Evolutionary conservation across 2,329 filamentous ascomycete species (phyloP).

Genomic region (Tolypocladium album): DNA sequence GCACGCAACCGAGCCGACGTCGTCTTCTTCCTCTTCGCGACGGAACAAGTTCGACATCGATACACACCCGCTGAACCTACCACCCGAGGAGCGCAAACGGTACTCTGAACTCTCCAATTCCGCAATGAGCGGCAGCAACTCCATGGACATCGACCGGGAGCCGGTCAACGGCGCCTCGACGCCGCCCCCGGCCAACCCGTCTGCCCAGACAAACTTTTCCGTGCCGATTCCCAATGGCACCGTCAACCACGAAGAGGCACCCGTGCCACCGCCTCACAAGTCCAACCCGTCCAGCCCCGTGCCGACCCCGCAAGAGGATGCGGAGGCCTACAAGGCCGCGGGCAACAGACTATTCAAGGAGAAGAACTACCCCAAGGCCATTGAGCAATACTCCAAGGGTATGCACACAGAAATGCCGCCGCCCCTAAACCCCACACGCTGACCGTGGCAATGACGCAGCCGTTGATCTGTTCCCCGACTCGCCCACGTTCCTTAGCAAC

Average conservation of each 20-base stretch:
- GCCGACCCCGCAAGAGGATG: conserved; percentile 54
- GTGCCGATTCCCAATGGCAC: conserved; percentile 41
- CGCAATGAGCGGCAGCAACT: conserved; percentile 47
- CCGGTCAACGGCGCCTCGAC: conserved; percentile 41
- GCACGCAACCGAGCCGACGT: conserved; percentile 36
- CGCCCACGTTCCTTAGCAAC: conserved; percentile 87
- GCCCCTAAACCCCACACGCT: conserved; percentile 3
- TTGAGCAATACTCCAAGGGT: conserved; percentile 95
- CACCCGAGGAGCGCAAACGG: conserved; percentile 76
- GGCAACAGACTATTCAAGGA: conserved; percentile 98
- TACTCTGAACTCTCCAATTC: conserved; percentile 54
- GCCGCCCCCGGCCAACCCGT: conserved; percentile 34
- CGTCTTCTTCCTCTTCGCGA: conserved; percentile 31
- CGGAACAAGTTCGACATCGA: conserved; percentile 52
- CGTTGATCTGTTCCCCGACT: conserved; percentile 75
- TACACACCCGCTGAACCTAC: conserved; percentile 81
- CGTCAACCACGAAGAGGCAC: conserved; percentile 34
- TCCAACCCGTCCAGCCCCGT: conserved; percentile 50
- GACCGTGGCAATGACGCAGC: conserved; percentile 34
- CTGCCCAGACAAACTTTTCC: conserved; percentile 33
- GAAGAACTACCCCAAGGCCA: conserved; percentile 76
- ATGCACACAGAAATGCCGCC: conserved; percentile 13
- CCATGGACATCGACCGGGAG: conserved; percentile 72
- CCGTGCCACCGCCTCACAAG: conserved; percentile 62
- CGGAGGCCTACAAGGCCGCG: conserved; percentile 81